A percentile compares a stretch with the other conserved stretches of the same genome.
Evolutionary conservation across 345 rosid genomes (phyloP).

Genomic region (Psidium guajava): DNA sequence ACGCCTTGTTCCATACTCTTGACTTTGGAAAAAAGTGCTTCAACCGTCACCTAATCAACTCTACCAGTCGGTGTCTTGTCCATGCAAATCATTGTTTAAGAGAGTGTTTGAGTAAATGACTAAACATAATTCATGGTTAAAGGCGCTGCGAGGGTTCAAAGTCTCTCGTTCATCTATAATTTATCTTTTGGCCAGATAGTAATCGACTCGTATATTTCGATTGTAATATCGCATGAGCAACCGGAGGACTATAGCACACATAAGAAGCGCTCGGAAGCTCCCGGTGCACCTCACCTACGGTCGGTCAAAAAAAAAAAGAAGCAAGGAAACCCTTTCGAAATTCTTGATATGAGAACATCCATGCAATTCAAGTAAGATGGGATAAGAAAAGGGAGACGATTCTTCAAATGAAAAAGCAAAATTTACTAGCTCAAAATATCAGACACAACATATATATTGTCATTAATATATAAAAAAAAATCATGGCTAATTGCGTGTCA

Average conservation of each 20-base stretch:
- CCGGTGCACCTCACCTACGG: no score
- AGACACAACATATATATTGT: no score
- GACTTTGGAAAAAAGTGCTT: background rate
- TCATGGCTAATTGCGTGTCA: no score
- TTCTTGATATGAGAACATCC: background rate
- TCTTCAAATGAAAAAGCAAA: no score
- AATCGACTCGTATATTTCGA: background rate
- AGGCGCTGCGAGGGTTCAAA: background rate
- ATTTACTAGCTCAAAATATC: no score
- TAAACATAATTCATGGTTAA: background rate
- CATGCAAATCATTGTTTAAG: background rate
- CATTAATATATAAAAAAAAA: no score
- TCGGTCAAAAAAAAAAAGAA: no score
- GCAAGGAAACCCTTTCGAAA: background rate
- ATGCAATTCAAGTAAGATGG: background rate
- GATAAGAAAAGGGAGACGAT: background rate
- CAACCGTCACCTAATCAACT: background rate
- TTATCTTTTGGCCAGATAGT: accelerated
- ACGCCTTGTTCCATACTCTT: background rate
- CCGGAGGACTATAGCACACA: background rate
- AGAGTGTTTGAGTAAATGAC: background rate
- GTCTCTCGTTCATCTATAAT: background rate
- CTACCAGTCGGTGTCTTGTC: background rate
- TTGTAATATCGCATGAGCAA: background rate
- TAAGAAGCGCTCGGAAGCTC: background rate